These are phyloP conservation scores for Plasmodium malariae DNA, from an alignment of 169 alveolate genomes.

Conservation along the genomic window DNA sequence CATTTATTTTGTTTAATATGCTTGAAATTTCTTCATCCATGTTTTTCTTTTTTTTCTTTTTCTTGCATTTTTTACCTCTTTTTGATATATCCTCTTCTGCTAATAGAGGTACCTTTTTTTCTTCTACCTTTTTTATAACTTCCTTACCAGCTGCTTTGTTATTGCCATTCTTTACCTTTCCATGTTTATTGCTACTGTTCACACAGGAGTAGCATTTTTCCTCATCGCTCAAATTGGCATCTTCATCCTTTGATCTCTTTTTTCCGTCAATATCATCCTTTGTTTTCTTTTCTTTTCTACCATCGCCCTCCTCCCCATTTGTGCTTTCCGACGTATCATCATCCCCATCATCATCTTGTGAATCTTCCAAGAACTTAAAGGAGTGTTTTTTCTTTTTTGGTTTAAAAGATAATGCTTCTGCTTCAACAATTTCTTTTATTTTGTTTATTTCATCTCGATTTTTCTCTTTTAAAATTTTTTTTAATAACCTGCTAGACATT, in stretches of 20 bases:
- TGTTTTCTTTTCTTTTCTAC: neutral
- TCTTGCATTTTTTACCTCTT: neutral
- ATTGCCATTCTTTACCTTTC: neutral
- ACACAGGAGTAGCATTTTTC: too few relatives aligned
- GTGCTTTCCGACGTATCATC: neutral
- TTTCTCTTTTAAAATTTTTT: constrained; percentile 48
- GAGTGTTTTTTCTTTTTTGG: constrained; percentile 35
- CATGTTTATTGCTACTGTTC: neutral
- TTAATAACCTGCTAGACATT: constrained; percentile 60
- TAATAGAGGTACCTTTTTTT: neutral
- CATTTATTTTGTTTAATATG: constrained; percentile 11
- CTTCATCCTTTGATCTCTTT: neutral
- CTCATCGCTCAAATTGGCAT: neutral
- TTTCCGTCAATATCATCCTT: neutral
- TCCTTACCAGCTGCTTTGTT: neutral
- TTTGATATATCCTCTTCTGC: neutral
- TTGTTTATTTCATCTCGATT: constrained; percentile 53
- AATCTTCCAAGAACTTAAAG: constrained; percentile 23
- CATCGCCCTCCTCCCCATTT: neutral
- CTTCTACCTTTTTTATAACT: neutral
- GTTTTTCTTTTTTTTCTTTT: constrained; percentile 19
- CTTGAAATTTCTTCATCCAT: constrained; percentile 29
- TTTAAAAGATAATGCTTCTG: neutral
- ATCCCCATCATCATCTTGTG: constrained; percentile 5
- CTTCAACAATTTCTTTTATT: constrained; percentile 21